phyloP scores from a whole-genome alignment of 2,329 filamentous ascomycete genomes.

The Coniella lustricola region DNA sequence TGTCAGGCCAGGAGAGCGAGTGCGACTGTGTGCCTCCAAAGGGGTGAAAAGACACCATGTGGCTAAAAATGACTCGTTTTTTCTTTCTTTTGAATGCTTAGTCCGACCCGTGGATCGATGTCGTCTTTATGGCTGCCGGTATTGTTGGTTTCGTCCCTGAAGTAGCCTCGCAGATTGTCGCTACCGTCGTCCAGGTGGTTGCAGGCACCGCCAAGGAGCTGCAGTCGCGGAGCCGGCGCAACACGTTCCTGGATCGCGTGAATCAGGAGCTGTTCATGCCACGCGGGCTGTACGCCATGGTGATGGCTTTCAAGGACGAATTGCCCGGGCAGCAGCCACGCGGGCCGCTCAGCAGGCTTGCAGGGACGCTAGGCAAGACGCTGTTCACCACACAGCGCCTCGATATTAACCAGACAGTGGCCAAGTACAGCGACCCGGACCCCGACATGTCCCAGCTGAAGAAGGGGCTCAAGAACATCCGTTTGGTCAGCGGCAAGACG shows the following conservation, averaged over 20 bases:
- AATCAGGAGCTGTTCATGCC: slow-evolving; percentile 26
- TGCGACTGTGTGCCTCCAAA: too few species aligned
- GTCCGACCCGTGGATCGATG: slow-evolving; percentile 19
- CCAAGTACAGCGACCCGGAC: slow-evolving; percentile 24
- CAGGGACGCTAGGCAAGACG: slow-evolving; percentile 10
- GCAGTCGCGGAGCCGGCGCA: slow-evolving; percentile 22
- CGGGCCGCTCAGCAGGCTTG: slow-evolving; percentile 16
- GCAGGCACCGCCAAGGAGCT: slow-evolving; percentile 23
- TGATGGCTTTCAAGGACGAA: slow-evolving; percentile 25
- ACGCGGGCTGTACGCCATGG: slow-evolving; percentile 24
- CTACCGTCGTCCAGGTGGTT: slow-evolving; percentile 20
- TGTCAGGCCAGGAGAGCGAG: background rate
- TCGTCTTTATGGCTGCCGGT: slow-evolving; percentile 18
- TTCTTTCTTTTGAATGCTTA: background rate
- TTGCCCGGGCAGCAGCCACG: slow-evolving; percentile 12
- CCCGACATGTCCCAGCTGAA: slow-evolving; percentile 17
- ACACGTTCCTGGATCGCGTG: slow-evolving; percentile 23
- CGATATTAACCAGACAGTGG: slow-evolving; percentile 29
- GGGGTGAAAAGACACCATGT: too few species aligned
- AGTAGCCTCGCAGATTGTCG: slow-evolving; percentile 24
- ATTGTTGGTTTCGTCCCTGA: slow-evolving; percentile 23
- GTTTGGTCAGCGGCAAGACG: slow-evolving; percentile 29
- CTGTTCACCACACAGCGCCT: slow-evolving; percentile 19
- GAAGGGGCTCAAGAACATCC: slow-evolving; percentile 26
- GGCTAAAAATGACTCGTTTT: background rate